These are phyloP conservation scores for Nannochloris sp. DNA, from an alignment of 139 green algal genomes.

Conservation along the genomic window DNA sequence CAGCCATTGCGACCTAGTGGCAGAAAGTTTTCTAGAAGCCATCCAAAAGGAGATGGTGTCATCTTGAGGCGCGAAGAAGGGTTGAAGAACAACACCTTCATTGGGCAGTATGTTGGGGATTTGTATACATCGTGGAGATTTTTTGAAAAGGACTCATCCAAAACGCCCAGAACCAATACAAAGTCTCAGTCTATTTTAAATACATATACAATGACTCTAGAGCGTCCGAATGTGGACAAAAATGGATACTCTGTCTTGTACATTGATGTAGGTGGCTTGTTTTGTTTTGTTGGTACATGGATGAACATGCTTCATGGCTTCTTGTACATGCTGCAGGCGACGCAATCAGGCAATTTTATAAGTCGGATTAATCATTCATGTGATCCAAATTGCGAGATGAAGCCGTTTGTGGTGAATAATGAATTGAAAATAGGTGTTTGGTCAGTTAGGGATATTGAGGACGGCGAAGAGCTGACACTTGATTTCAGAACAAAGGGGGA, in stretches of 20 bases:
- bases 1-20: constrained; percentile 19
- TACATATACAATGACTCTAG: not conserved
- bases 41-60: constrained; percentile 45
- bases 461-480: constrained; percentile 74
- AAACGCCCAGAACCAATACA: not conserved
- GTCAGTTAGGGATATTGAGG: constrained; percentile 46
- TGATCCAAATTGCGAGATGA: constrained; percentile 77
- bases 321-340: constrained; percentile 34
- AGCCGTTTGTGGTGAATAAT: constrained; percentile 49
- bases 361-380: constrained; percentile 84
- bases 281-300: not conserved
- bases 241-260: not conserved
- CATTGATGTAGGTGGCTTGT: not conserved
- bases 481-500: constrained; percentile 80
- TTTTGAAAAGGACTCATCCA: constrained; percentile 58
- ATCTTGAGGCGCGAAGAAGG: constrained; percentile 48
- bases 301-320: not conserved
- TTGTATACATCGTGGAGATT: constrained; percentile 81
- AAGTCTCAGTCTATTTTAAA: constrained; percentile 1
- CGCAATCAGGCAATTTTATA: constrained; percentile 69
- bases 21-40: not conserved
- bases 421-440: constrained; percentile 73
- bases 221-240: not conserved
- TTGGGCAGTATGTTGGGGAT: constrained; percentile 87
- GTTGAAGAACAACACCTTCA: constrained; percentile 56